Evolutionary conservation across 305 asterid species (phyloP).

Genomic region (Lippia alba): DNA sequence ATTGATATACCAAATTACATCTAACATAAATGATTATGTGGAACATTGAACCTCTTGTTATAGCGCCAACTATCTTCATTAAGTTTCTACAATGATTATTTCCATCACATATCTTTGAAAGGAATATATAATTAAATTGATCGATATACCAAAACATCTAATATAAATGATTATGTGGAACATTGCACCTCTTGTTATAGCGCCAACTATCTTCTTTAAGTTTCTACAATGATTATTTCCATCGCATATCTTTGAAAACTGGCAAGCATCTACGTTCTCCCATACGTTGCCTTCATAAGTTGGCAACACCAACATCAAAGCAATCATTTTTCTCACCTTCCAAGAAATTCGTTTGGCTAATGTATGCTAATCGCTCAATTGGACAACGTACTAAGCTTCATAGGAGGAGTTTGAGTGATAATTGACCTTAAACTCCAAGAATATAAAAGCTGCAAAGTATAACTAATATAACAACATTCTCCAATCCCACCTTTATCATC

Average conservation of each 20-base stretch:
- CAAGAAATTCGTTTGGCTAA: neutral
- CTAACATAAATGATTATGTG: no score
- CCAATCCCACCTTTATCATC: neutral
- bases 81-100: no score
- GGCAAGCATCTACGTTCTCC: conserved; percentile 31
- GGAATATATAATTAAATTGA: no score
- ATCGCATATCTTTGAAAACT: conserved; percentile 1
- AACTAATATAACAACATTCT: neutral
- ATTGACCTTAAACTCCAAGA: conserved; percentile 45
- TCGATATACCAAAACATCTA: no score
- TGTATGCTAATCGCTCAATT: conserved; percentile 1
- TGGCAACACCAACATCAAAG: conserved; percentile 31
- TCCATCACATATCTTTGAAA: no score
- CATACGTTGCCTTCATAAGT: neutral
- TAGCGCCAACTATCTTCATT: no score
- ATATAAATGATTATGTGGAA: no score
- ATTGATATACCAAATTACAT: no score
- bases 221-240: neutral
- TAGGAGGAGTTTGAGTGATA: neutral
- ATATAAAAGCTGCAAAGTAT: conserved; percentile 13
- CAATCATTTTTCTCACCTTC: conserved; percentile 2
- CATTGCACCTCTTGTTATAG: no score
- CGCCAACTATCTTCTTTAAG: no score
- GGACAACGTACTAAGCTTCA: neutral
- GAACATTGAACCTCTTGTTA: no score